These are phyloP conservation scores for Murraya koenigii DNA, from an alignment of 345 rosid species.

Conservation along the genomic window DNA sequence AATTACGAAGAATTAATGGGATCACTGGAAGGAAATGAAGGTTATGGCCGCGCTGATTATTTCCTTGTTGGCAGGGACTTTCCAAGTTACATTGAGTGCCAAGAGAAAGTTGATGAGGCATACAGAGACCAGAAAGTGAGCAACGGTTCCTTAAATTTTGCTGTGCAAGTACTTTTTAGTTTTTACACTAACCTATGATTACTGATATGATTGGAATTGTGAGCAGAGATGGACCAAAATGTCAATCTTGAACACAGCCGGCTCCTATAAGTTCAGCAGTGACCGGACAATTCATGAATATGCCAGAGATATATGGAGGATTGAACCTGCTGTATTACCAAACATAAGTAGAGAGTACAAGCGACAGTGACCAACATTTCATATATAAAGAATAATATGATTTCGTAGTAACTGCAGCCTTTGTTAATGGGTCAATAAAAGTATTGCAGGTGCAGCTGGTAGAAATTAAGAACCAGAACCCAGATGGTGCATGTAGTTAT, in stretches of 20 bases:
- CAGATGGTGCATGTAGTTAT: neutral
- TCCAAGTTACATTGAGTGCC: conserved; percentile 57
- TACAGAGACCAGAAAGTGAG: conserved; percentile 53
- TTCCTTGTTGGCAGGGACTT: conserved; percentile 65
- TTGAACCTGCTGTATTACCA: conserved; percentile 32
- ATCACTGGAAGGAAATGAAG: conserved; percentile 54
- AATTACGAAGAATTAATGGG: conserved; percentile 50
- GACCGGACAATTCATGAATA: conserved; percentile 59
- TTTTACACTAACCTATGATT: neutral
- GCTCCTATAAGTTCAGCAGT: conserved; percentile 61
- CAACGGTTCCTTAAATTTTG: neutral
- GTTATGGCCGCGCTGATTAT: conserved; percentile 49
- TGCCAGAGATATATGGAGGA: conserved; percentile 57
- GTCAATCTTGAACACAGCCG: conserved; percentile 65
- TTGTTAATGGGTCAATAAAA: neutral
- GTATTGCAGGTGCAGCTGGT: neutral
- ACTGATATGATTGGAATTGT: neutral
- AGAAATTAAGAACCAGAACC: neutral
- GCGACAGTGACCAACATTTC: neutral
- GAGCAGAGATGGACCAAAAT: conserved; percentile 55
- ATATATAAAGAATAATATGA: neutral
- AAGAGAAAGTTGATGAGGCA: conserved; percentile 54
- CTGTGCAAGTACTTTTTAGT: neutral
- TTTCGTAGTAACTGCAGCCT: neutral
- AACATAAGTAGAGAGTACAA: neutral